A percentile compares a stretch with the other conserved stretches of the same genome.
Evolutionary conservation across 805 yeast genomes (phyloP).

Genomic region (Yamadazyma laniorum): DNA sequence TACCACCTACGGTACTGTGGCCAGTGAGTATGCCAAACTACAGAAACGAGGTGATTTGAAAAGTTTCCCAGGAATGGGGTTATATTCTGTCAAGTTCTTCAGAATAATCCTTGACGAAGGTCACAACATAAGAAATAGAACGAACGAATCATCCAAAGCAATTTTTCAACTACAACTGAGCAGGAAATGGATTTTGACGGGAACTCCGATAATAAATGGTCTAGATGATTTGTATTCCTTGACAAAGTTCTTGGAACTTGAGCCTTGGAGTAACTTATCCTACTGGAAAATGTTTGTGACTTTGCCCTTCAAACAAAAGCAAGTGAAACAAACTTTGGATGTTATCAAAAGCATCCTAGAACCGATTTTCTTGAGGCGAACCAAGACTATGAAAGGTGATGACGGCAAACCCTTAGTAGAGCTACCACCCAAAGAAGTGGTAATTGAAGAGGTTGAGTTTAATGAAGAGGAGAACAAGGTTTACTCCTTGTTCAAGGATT

Average conservation of each 20-base stretch:
- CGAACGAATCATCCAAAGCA: constrained; percentile 77
- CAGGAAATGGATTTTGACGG: constrained; percentile 84
- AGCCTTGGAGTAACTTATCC: constrained; percentile 85
- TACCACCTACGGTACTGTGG: constrained; percentile 86
- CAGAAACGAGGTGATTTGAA: constrained; percentile 26
- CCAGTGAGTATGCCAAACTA: constrained; percentile 64
- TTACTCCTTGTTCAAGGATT: constrained; percentile 65
- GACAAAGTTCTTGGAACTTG: constrained; percentile 69
- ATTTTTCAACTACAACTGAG: constrained; percentile 61
- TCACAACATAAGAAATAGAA: constrained; percentile 78
- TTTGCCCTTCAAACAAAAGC: constrained; percentile 73
- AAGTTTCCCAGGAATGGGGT: constrained; percentile 43
- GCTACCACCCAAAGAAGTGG: constrained; percentile 73
- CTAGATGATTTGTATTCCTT: constrained; percentile 83
- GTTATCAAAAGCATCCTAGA: constrained; percentile 83
- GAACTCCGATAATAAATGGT: constrained; percentile 88
- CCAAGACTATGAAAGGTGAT: constrained; percentile 75
- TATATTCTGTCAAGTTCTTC: constrained; percentile 71
- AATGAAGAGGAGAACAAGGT: constrained; percentile 62
- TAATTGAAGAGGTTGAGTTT: constrained; percentile 65
- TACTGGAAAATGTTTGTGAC: constrained; percentile 89
- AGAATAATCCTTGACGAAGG: constrained; percentile 87
- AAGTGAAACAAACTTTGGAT: constrained; percentile 69
- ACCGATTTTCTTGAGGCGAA: constrained; percentile 79
- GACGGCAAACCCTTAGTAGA: constrained; percentile 74